Evolutionary conservation across 2,329 filamentous ascomycete species (phyloP), one percentile per base, ranked within the genome.

Genomic region (Pseudogymnoascus verrucosus): DNA sequence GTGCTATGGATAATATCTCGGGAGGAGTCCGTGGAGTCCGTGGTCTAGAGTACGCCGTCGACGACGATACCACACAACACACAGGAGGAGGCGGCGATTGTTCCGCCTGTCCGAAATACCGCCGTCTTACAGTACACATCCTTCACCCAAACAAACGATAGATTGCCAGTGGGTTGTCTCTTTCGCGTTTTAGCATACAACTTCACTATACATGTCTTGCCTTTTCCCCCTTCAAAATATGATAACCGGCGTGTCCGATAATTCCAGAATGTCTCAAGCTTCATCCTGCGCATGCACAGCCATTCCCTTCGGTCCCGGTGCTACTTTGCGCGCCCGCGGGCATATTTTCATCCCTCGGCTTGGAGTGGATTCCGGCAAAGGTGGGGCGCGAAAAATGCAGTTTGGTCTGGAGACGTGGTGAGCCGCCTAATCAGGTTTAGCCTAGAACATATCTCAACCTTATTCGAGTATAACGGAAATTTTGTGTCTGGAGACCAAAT

Each of bases 331-430:
- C 34, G 21, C n/a, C 34, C 51, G 51, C 51, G 11, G 26, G 51
- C 51, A 57, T 34, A 57, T 57, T 57, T 57, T 57, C 28, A 21
- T 57, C 51, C 51, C 51, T 57, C 51, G 51, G 51, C 51, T 57
- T 57, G 12, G n/a, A 34, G 51, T 57, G 51, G 51, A n/a, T 57
- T 57, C 34, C 51, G 28, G 51, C 51, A 34, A 34, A 57, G 51
- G 51, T 57, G 51, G 51, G 51, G 28, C 36, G 5, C 19, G 60
- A 61, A 61, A 61, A 61, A 40, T 47, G 36, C 60, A 47, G 36
- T 47, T 39, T 61, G 60, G 60, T 61, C 60, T 61, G 60, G 60
- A 61, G 60, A 61, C 60, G 36, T 47, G 60, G 36, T 57, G 51
- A 57, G 28, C 51, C 51, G 28, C 51, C 51, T 57, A 57, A 57